Conservation (phyloP, 1,284 basidiomycete genomes). For the Cerioporus squamosus region DNA sequence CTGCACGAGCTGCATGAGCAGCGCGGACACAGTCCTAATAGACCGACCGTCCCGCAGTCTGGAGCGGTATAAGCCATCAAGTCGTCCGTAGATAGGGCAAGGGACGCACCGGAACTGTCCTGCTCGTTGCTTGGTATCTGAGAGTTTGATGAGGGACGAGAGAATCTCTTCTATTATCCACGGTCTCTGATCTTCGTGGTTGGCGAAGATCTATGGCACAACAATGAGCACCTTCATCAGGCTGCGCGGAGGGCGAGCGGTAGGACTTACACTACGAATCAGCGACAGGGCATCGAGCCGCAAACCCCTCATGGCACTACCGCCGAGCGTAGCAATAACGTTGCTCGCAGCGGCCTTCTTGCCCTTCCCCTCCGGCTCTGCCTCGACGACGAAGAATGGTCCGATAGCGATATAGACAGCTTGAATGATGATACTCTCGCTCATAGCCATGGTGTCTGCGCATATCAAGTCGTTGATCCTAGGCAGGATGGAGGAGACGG, state of each 20-base stretch:
- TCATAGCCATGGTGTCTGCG: slow-evolving; percentile 75
- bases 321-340: slow-evolving; percentile 65
- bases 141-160: slow-evolving; percentile 85
- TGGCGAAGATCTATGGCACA: slow-evolving; percentile 77
- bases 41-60: slow-evolving; percentile 82
- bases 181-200: slow-evolving; percentile 85
- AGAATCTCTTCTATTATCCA: slow-evolving; percentile 98
- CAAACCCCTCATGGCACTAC: slow-evolving; percentile 80
- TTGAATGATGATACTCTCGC: slow-evolving; percentile 87
- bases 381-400: slow-evolving; percentile 88
- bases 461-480: slow-evolving; percentile 71
- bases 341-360: slow-evolving; percentile 53
- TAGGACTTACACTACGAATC: slow-evolving; percentile 75
- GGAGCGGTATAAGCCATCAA: background rate
- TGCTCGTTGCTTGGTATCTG: slow-evolving; percentile 86
- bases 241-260: too few relatives aligned
- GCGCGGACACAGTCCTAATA: slow-evolving; percentile 90
- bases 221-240: background rate
- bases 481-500: slow-evolving; percentile 67
- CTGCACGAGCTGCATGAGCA: slow-evolving; percentile 95
- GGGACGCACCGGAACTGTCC: slow-evolving; percentile 79
- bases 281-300: slow-evolving; percentile 82
- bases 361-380: slow-evolving; percentile 53
- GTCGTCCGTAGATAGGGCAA: background rate
- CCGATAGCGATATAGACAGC: slow-evolving; percentile 91